Base-by-base conservation (phyloP, 768 basidiomycete species). In the Tubosaeta sp. region DNA sequence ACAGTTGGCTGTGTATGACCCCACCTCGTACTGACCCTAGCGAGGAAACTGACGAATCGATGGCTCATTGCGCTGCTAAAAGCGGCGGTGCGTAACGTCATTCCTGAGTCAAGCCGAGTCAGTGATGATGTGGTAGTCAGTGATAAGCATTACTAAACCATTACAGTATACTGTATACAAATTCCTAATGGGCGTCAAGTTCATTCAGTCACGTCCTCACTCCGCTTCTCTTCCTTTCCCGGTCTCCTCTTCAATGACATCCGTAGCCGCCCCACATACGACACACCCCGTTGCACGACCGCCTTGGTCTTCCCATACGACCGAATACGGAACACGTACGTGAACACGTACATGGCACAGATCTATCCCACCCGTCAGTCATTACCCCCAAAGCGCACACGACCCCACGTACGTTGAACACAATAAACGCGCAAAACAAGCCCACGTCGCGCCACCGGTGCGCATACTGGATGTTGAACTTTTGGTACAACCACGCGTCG, bases 381-480 rank as follows among this genome's bases (percentile, higher is more conserved):
- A n/a, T n/a, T n/a, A n/a, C n/a, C n/a, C n/a, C n/a, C n/a, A n/a
- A n/a, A n/a, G n/a, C n/a, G n/a, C n/a, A n/a, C n/a, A n/a, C n/a
- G n/a, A n/a, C n/a, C n/a, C n/a, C n/a, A n/a, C n/a, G n/a, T 54
- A 78, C 78, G 46, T 78, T 78, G 47, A 78, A 79, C 27, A 53
- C 56, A 32, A 72, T 66, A 46, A 72, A 76, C 3, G 63, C 76
- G 54, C 68, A 69, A 59, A 82, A 61, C 41, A 82, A 56, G 6
- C 76, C 78, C 33, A 78, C 67, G 61, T 80, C 58, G 26, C 78
- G 67, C 77, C 79, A 82, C 34, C 67, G 68, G 45, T 76, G 66
- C 54, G 70, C 54, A 54, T 85, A 90, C 43, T 65, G 73, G 31
- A 89, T 84, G 57, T 83, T 85, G 69, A 90, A 86, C 55, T 0